Evolutionary conservation across 805 yeast genomes (phyloP).

Genomic region (Teunomyces kruisii): DNA sequence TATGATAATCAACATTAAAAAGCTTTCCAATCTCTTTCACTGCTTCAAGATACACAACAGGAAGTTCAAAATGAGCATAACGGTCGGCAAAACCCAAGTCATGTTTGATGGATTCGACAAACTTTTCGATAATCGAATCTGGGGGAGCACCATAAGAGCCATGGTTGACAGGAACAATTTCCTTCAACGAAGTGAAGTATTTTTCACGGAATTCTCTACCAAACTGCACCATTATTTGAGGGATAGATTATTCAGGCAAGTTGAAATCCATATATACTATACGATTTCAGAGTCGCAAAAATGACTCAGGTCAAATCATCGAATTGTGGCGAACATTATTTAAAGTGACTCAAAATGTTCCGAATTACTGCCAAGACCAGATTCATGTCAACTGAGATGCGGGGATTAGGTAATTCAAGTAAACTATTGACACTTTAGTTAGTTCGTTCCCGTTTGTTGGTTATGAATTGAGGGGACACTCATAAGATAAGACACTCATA

Average conservation of each 20-base stretch:
- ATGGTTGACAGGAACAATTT: slow-evolving; percentile 54
- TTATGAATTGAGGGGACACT: no score
- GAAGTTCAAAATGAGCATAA: slow-evolving; percentile 30
- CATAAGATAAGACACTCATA: no score
- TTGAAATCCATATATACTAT: no score
- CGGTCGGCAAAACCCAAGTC: slow-evolving; percentile 47
- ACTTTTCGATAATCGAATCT: slow-evolving; percentile 41
- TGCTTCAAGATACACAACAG: slow-evolving; percentile 28
- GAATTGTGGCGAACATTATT: no score
- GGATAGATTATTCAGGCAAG: neutral
- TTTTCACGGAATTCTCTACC: slow-evolving; percentile 50
- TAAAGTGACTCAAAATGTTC: no score
- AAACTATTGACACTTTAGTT: no score
- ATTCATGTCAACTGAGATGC: no score
- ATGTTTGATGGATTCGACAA: slow-evolving; percentile 19
- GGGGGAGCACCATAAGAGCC: slow-evolving; percentile 67
- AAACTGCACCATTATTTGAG: slow-evolving; percentile 25
- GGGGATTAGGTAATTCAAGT: no score
- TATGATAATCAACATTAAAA: slow-evolving; percentile 45
- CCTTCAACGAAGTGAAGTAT: slow-evolving; percentile 44
- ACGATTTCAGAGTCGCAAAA: no score
- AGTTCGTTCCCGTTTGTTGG: no score
- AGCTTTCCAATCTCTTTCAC: slow-evolving; percentile 37
- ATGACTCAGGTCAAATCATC: no score
- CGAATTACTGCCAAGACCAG: no score